phyloP scores from a whole-genome alignment of 495 filamentous ascomycete species.

The Lentithecium fluviatile region DNA sequence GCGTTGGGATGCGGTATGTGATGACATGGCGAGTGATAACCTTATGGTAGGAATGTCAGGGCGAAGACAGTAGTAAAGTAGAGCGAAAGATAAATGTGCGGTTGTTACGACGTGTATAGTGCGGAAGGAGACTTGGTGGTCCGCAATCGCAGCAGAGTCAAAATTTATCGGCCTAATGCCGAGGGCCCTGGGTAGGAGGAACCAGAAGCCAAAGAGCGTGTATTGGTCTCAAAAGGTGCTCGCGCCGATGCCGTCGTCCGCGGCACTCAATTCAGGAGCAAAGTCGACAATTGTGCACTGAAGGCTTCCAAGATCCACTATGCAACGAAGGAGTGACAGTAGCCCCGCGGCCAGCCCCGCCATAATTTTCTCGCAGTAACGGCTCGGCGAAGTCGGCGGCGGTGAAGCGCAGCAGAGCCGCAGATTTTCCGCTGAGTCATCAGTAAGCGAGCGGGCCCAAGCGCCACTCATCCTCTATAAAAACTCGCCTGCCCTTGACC shows the following conservation, averaged over 20 bases:
- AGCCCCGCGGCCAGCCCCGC: not conserved
- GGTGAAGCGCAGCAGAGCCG: not conserved
- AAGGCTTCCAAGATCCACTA: too few species aligned
- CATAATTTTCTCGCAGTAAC: not conserved
- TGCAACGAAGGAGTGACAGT: too few species aligned
- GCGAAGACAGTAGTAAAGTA: not conserved
- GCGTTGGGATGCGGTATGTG: slow-evolving; percentile 65
- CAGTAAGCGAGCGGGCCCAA: slow-evolving; percentile 5
- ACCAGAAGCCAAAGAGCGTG: too few species aligned
- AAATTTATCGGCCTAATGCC: too few species aligned
- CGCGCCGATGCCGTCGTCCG: too few species aligned
- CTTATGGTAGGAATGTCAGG: not conserved
- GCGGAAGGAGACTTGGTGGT: too few species aligned
- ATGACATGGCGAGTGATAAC: slow-evolving; percentile 26
- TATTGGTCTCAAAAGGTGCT: too few species aligned
- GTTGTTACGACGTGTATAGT: not conserved
- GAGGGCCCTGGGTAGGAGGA: too few species aligned
- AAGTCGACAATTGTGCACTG: too few species aligned
- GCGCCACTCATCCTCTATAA: slow-evolving; percentile 16
- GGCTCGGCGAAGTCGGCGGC: not conserved
- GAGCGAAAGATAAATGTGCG: not conserved
- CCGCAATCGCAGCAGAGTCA: too few species aligned
- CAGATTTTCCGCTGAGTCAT: not conserved
- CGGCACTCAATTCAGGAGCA: too few species aligned
- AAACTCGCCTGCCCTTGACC: slow-evolving; percentile 36